These are phyloP conservation scores for Pezicula neosporulosa DNA, from an alignment of 2,329 filamentous ascomycete genomes.

Conservation along the genomic window DNA sequence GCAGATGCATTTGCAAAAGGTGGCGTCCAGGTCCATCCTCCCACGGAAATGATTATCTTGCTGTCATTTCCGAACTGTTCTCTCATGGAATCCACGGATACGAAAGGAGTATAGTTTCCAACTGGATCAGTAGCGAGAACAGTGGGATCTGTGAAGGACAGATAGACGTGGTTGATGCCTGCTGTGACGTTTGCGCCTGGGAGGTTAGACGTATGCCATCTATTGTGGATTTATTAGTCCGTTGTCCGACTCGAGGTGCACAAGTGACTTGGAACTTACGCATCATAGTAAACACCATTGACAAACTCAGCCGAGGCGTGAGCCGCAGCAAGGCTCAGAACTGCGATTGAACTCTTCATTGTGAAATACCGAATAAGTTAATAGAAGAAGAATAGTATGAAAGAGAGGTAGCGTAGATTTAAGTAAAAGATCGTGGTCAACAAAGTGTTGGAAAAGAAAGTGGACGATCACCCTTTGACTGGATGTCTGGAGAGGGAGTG, in stretches of 20 bases:
- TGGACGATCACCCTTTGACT: not conserved
- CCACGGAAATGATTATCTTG: not conserved
- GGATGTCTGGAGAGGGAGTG: no score
- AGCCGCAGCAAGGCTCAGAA: not conserved
- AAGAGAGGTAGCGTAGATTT: not conserved
- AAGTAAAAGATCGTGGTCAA: not conserved
- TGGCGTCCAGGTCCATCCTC: not conserved
- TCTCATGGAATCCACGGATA: slow-evolving; percentile 10
- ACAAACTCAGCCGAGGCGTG: not conserved
- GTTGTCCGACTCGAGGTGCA: not conserved
- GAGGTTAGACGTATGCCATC: slow-evolving; percentile 1
- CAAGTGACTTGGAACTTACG: not conserved
- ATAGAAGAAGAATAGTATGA: not conserved
- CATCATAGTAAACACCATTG: not conserved
- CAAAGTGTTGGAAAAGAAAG: not conserved
- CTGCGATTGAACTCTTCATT: not conserved
- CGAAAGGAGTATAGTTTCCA: slow-evolving; percentile 16
- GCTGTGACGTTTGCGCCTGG: slow-evolving; percentile 13
- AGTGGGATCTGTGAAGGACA: slow-evolving; percentile 17
- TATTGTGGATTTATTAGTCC: not conserved
- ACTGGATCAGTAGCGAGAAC: slow-evolving; percentile 11
- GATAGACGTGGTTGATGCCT: slow-evolving; percentile 14
- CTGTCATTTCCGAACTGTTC: not conserved
- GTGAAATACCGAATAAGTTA: not conserved
- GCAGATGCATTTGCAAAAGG: not conserved